These are phyloP conservation scores for sweet orange (Citrus sinensis) DNA, from an alignment of 345 rosid genomes.

Conservation along the genomic window DVS_A1.0 CM039169.1:354001-354500, in stretches of 20 bases:
- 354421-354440: constrained; percentile 94
- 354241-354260: not conserved
- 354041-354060: not conserved
- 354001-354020: not conserved
- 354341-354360: constrained; percentile 87
- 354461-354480: constrained; percentile 80
- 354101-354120: not conserved
- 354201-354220: not conserved
- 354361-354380: constrained; percentile 86
- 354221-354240: not conserved
- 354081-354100: not conserved
- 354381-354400: constrained; percentile 87
- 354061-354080: not conserved
- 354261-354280: constrained; percentile 15
- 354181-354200: not conserved
- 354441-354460: constrained; percentile 62
- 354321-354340: constrained; percentile 85
- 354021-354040: not conserved
- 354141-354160: not conserved
- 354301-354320: constrained; percentile 93
- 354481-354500: constrained; percentile 98
- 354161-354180: no score
- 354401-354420: constrained; percentile 92
- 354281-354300: constrained; percentile 81
- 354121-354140: not conserved